Evolutionary conservation across 257 asterid genomes (phyloP).

Genomic region (Datura wrightii): DNA sequence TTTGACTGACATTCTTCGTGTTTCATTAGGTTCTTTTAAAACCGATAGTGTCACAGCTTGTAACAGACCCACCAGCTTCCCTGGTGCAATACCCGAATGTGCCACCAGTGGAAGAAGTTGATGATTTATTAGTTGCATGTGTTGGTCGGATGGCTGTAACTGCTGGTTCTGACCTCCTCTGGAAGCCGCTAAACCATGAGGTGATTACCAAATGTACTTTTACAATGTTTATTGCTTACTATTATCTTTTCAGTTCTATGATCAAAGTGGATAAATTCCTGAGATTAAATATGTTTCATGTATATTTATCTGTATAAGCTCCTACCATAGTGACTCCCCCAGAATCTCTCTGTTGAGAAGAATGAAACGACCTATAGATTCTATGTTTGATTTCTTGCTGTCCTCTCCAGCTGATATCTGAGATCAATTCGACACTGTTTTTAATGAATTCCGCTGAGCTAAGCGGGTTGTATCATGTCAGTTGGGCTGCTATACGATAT

Average conservation of each 20-base stretch:
- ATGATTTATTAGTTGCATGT: conserved; percentile 72
- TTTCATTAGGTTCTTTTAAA: conserved; percentile 75
- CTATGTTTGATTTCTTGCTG: neutral
- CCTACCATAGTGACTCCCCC: neutral
- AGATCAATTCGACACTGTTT: neutral
- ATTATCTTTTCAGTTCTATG: neutral
- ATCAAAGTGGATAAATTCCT: conserved; percentile 1
- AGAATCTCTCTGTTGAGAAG: conserved; percentile 15
- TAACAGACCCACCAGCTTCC: conserved; percentile 65
- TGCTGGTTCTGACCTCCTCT: conserved; percentile 87
- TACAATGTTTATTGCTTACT: neutral
- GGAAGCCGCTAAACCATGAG: conserved; percentile 97
- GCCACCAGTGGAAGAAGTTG: conserved; percentile 76
- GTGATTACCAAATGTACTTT: conserved; percentile 41
- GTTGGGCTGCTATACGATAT: neutral
- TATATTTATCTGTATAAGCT: neutral
- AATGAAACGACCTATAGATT: neutral
- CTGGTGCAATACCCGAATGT: conserved; percentile 53
- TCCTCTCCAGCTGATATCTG: conserved; percentile 13
- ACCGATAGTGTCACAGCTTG: conserved; percentile 85
- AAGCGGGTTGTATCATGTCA: conserved; percentile 20
- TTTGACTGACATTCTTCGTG: conserved; percentile 18
- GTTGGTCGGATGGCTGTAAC: conserved; percentile 94
- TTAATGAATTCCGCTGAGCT: neutral
- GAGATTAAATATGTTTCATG: neutral